These are phyloP conservation scores for Pseudogymnoascus sp. DNA, from an alignment of 2,329 filamentous ascomycete genomes.

Conservation along the genomic window DNA sequence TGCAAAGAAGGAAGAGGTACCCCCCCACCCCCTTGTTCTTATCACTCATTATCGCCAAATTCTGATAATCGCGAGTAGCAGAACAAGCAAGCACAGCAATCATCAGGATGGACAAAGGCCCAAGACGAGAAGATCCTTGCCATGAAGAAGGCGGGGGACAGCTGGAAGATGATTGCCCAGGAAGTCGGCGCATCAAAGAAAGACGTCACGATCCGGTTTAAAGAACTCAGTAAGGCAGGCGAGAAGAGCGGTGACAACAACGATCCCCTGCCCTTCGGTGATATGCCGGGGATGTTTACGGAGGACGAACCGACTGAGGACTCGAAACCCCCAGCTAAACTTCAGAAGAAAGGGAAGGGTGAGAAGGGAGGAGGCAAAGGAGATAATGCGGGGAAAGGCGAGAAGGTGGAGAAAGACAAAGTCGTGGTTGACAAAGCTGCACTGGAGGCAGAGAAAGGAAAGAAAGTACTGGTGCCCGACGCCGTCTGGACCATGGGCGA, in stretches of 20 bases:
- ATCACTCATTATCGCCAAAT: not conserved
- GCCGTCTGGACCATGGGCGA: slow-evolving; percentile 22
- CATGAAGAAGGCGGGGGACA: slow-evolving; percentile 21
- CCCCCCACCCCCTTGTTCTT: not conserved
- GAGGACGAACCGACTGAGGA: not conserved
- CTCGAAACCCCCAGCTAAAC: not conserved
- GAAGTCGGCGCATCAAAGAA: slow-evolving; percentile 13
- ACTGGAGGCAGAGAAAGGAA: not conserved
- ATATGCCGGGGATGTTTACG: slow-evolving; percentile 2
- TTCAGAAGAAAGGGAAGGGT: slow-evolving; percentile 8
- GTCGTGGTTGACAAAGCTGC: not conserved
- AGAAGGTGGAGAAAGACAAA: slow-evolving; percentile 6
- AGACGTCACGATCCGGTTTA: slow-evolving; percentile 14
- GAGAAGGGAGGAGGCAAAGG: slow-evolving; percentile 1
- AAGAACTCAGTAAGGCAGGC: slow-evolving; percentile 12
- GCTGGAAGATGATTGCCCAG: slow-evolving; percentile 20
- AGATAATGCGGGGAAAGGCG: not conserved
- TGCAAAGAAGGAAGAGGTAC: slow-evolving; percentile 8
- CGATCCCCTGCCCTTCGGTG: not conserved
- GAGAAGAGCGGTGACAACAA: slow-evolving; percentile 1
- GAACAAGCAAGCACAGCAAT: not conserved
- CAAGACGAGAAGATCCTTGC: slow-evolving; percentile 21
- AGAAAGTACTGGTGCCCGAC: slow-evolving; percentile 17
- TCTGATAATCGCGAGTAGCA: not conserved
- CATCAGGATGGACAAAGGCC: slow-evolving; percentile 12